These are phyloP conservation scores for Blastomyces emzantsi DNA, from an alignment of 2,329 filamentous ascomycete species.

Conservation along the genomic window DNA sequence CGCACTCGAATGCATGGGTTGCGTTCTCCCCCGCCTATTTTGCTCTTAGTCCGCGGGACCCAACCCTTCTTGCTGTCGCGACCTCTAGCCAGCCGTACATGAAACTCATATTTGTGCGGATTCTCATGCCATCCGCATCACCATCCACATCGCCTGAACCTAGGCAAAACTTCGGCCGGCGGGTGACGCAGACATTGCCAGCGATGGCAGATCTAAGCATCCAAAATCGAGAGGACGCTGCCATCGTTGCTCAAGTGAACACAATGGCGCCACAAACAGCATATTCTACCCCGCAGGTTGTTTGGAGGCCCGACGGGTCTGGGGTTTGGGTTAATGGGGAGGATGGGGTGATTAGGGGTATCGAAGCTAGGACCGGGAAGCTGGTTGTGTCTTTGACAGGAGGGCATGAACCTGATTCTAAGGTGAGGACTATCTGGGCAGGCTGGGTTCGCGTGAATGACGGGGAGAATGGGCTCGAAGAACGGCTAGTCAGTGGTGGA, in stretches of 20 bases:
- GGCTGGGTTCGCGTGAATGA: slow-evolving; percentile 33
- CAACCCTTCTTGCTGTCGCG: slow-evolving; percentile 48
- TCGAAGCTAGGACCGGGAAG: slow-evolving; percentile 52
- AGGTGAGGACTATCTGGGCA: slow-evolving; percentile 51
- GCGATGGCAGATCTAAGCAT: slow-evolving; percentile 34
- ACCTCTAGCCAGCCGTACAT: slow-evolving; percentile 54
- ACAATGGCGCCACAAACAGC: slow-evolving; percentile 55
- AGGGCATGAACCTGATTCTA: slow-evolving; percentile 49
- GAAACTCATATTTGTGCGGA: slow-evolving; percentile 52
- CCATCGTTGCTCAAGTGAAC: slow-evolving; percentile 51
- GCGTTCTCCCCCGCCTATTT: slow-evolving; percentile 53
- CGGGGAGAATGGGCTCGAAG: slow-evolving; percentile 30
- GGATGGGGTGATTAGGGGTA: slow-evolving; percentile 52
- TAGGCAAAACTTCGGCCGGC: neutral
- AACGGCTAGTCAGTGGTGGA: slow-evolving; percentile 53
- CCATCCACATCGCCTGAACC: neutral
- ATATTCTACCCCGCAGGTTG: slow-evolving; percentile 54
- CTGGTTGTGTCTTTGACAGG: slow-evolving; percentile 40
- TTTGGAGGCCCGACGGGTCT: slow-evolving; percentile 53
- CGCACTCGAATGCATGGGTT: slow-evolving; percentile 55
- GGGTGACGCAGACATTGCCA: slow-evolving; percentile 43
- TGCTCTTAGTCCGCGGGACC: slow-evolving; percentile 47
- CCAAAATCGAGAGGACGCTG: slow-evolving; percentile 43
- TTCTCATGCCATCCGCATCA: slow-evolving; percentile 41
- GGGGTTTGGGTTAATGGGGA: slow-evolving; percentile 58